Base-by-base conservation (phyloP, 78 protist genomes). In the Dictyostelium discoideum region DNA sequence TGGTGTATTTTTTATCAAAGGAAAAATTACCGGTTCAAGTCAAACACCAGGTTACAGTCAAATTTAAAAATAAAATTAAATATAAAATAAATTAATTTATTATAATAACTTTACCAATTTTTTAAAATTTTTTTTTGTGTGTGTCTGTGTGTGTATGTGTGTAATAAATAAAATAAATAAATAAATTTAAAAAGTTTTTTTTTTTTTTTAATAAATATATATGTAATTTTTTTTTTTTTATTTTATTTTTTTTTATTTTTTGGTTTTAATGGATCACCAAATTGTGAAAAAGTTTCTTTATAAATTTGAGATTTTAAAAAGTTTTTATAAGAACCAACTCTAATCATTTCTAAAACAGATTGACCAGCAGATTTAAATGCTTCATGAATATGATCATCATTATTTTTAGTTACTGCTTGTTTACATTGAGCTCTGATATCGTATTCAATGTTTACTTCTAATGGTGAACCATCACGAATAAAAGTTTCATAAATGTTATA, bases 191-290 rank as follows among this genome's bases (percentile, higher is more conserved):
- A 32, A 32, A 32, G 37, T 32, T 32, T 32, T 32, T 32, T 32
- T 32, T 32, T 32, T 32, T 32, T 32, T 32, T 32, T 32, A 32
- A 32, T 32, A 32, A 32, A 60, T 60, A 20, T 60, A 60, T 60
- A 60, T n/a, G n/a, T 60, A 60, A 60, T 20, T 20, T 46, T 6
- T 46, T 46, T 10, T 46, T 46, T 46, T 60, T 60, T 60, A 60
- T 20, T 74, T 74, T 37, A 74, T 74, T 69, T 69, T 46, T 42
- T 69, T 85, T 42, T 81, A 60, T 90, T 82, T 74, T 90, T 90
- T 13, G 87, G 22, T n/a, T 89, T 86, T 14, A 32, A 48, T 32
- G 95, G 95, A 82, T 90, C 95, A 90, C 95, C 95, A 13, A 82
- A 29, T 50, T 81, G 84, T 3, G n/a, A 26, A 3, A 13, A 9